A percentile compares a stretch with the other conserved stretches of the same genome.
Conservation (phyloP, 2,329 filamentous ascomycete species). For the Chaetomium olivaceum region DNA sequence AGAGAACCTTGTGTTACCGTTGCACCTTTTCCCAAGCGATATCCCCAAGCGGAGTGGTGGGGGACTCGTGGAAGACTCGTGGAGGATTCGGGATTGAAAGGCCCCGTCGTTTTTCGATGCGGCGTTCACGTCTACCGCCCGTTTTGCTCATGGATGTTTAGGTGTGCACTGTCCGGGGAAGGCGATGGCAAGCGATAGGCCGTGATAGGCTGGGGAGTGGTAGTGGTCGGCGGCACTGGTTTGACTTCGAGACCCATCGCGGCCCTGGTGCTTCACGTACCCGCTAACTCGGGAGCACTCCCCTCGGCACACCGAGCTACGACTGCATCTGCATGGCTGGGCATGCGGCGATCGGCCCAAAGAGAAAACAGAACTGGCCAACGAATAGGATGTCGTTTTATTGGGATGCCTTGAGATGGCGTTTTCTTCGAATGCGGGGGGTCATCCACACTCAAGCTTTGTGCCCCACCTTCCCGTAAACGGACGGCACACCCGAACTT, state of each 20-base stretch:
- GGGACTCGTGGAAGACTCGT: no score
- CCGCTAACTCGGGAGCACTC: neutral
- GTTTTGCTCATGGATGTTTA: no score
- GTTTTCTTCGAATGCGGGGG: slow-evolving; percentile 14
- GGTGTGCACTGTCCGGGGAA: neutral
- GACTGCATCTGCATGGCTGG: neutral
- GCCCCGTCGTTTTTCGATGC: neutral
- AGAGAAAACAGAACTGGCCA: neutral
- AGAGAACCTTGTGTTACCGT: neutral
- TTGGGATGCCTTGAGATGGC: slow-evolving; percentile 25
- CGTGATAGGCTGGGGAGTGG: no score
- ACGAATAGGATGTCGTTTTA: slow-evolving; percentile 20
- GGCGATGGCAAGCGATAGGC: neutral
- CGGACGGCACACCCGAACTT: neutral
- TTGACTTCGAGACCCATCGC: neutral
- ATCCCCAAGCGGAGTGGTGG: neutral
- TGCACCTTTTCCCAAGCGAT: neutral
- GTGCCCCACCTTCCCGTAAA: neutral
- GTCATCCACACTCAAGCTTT: slow-evolving; percentile 7
- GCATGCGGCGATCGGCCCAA: slow-evolving; percentile 1
- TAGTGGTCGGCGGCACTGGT: neutral
- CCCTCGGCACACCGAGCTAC: neutral
- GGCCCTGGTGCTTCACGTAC: neutral
- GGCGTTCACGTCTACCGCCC: neutral
- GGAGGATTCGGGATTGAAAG: neutral